Percentiles rank a stretch among this genome's conserved stretches.
Evolutionary conservation across 1,284 basidiomycete genomes (phyloP).

Genomic region (Cryptococcus sp.): DNA sequence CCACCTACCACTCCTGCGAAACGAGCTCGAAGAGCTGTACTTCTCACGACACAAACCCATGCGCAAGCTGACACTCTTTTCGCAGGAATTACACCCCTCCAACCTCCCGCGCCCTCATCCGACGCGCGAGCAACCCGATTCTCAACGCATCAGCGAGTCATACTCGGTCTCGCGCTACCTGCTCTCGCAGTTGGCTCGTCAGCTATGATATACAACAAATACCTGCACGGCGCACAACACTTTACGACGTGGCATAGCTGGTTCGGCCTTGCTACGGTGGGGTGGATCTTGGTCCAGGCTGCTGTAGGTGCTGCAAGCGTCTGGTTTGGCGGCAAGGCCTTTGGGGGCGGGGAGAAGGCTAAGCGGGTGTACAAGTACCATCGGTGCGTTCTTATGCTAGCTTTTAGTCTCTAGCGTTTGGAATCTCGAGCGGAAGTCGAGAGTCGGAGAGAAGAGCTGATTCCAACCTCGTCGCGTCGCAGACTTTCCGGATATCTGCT

Average conservation of each 20-base stretch:
- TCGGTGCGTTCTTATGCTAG: conserved; percentile 31
- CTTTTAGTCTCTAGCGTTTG: background rate
- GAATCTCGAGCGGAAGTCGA: background rate
- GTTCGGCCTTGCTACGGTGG: conserved; percentile 35
- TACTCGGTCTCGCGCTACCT: conserved; percentile 40
- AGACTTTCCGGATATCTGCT: conserved; percentile 49
- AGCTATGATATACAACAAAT: conserved; percentile 52
- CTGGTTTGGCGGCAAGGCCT: conserved; percentile 30
- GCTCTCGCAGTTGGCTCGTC: conserved; percentile 39
- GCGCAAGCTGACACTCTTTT: too few species aligned
- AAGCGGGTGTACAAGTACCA: conserved; percentile 52
- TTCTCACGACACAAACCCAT: too few species aligned
- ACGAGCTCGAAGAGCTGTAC: too few species aligned
- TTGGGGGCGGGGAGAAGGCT: conserved; percentile 39
- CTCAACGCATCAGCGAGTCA: conserved; percentile 41
- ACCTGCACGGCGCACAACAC: conserved; percentile 40
- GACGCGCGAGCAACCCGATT: conserved; percentile 29
- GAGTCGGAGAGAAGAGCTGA: too few species aligned
- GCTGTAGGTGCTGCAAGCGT: conserved; percentile 37
- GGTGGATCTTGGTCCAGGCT: conserved; percentile 45
- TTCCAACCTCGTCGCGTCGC: background rate
- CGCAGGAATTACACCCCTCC: conserved; percentile 39
- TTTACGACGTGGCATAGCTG: conserved; percentile 48
- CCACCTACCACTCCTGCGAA: too few species aligned
- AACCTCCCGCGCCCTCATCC: conserved; percentile 39